Conservation (phyloP, 768 basidiomycete genomes). For the Russula vinacea region DNA sequence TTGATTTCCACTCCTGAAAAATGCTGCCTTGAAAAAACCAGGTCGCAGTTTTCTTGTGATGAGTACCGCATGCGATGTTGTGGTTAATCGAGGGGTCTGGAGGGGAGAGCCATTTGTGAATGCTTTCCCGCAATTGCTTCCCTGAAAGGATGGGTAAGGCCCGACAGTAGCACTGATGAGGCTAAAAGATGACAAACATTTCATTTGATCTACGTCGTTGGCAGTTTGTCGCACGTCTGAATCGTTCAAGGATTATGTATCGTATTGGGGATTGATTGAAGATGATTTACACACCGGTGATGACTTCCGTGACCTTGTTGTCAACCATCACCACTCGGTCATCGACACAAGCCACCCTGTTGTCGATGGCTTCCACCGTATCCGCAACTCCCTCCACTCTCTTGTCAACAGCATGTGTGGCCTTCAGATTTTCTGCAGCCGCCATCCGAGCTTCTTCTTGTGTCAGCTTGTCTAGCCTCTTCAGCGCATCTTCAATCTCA, state of each 20-base stretch:
- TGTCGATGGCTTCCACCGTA: neutral
- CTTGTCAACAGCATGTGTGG: neutral
- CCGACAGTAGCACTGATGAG: neutral
- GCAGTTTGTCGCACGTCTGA: neutral
- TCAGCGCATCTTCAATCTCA: neutral
- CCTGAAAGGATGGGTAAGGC: neutral
- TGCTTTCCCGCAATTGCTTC: neutral
- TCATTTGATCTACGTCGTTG: neutral
- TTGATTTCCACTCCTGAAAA: neutral
- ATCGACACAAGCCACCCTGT: neutral
- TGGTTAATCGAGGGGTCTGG: conserved; percentile 11
- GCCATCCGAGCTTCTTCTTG: neutral
- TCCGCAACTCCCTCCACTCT: neutral
- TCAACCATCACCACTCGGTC: neutral
- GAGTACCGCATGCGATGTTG: neutral
- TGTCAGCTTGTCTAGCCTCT: conserved; percentile 1
- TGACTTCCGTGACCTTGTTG: too few species aligned
- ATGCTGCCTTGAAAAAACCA: conserved; percentile 4
- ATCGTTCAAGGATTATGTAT: too few species aligned
- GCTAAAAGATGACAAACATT: neutral
- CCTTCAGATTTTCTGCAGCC: neutral
- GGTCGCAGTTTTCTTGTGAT: neutral
- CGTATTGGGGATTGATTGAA: too few species aligned
- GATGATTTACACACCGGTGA: too few species aligned
- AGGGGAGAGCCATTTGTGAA: conserved; percentile 11